A percentile compares a stretch with the other conserved stretches of the same genome.
Evolutionary conservation across 2,329 filamentous ascomycete genomes (phyloP).

Genomic region (Graphilbum ipis-grandicollis): DNA sequence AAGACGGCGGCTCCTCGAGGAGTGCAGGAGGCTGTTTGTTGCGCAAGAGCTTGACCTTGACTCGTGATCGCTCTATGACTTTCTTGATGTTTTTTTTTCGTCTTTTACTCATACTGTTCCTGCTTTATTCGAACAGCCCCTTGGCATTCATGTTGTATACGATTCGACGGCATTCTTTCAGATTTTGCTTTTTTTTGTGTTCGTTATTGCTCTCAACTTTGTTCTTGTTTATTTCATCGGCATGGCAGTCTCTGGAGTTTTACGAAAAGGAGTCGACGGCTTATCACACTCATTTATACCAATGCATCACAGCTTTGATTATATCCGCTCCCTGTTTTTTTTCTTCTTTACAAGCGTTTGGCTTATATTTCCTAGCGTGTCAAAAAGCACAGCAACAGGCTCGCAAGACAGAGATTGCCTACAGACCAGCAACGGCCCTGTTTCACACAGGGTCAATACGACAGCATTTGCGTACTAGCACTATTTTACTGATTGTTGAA

Average conservation of each 20-base stretch:
- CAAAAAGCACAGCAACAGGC: no score
- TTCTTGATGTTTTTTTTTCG: neutral
- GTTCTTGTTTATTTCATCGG: neutral
- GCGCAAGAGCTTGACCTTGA: no score
- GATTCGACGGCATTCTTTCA: neutral
- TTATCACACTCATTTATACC: neutral
- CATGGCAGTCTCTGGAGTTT: neutral
- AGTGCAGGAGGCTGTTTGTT: no score
- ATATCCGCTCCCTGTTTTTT: neutral
- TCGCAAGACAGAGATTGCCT: no score
- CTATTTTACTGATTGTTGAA: no score
- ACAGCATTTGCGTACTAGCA: no score
- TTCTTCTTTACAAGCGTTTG: neutral
- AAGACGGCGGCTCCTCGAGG: no score
- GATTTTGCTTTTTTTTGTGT: neutral
- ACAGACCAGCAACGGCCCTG: no score
- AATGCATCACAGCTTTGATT: neutral
- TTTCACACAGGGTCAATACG: no score
- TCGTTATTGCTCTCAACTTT: no score
- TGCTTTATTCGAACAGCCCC: neutral
- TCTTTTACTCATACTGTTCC: neutral
- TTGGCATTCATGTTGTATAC: neutral
- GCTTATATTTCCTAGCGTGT: no score
- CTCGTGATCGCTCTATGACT: no score
- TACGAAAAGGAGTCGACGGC: neutral